These are phyloP conservation scores for Globisporangium iwayamae DNA, from an alignment of 352 stramenopile species.

Conservation along the genomic window DNA sequence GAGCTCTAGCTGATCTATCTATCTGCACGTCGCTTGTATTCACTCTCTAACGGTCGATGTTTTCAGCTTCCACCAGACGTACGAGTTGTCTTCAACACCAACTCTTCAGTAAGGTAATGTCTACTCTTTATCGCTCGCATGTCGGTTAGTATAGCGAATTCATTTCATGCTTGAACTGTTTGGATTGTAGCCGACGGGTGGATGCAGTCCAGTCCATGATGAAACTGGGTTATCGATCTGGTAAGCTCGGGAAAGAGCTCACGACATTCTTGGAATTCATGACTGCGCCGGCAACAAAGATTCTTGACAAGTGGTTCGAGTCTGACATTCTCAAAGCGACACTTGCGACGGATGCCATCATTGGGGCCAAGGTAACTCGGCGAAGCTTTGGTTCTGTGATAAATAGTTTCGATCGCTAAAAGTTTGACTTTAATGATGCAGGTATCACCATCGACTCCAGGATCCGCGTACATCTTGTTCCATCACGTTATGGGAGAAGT, in stretches of 20 bases:
- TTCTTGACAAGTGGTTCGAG: slow-evolving; percentile 90
- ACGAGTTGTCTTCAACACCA: slow-evolving; percentile 57
- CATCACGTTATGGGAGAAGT: slow-evolving; percentile 92
- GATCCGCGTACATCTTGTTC: slow-evolving; percentile 89
- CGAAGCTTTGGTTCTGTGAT: not conserved
- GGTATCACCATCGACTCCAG: slow-evolving; percentile 78
- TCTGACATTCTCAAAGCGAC: slow-evolving; percentile 88
- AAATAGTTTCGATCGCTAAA: not conserved
- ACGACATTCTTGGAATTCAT: slow-evolving; percentile 88
- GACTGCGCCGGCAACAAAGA: slow-evolving; percentile 79
- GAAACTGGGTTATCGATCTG: slow-evolving; percentile 55
- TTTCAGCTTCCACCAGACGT: slow-evolving; percentile 65
- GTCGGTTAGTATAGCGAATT: not conserved
- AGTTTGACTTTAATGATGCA: slow-evolving; percentile 11
- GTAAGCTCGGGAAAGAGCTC: slow-evolving; percentile 69
- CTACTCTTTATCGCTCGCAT: too few species aligned
- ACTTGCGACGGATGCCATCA: slow-evolving; percentile 90
- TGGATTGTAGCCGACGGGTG: slow-evolving; percentile 36
- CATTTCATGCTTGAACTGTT: not conserved
- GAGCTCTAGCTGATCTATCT: not conserved
- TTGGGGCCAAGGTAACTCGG: slow-evolving; percentile 70
- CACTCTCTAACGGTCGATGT: not conserved
- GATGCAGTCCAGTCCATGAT: slow-evolving; percentile 67
- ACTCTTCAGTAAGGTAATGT: slow-evolving; percentile 35
- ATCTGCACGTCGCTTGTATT: not conserved